Base-by-base conservation (phyloP, 2,329 filamentous ascomycete species). In the Onygena corvina region DNA sequence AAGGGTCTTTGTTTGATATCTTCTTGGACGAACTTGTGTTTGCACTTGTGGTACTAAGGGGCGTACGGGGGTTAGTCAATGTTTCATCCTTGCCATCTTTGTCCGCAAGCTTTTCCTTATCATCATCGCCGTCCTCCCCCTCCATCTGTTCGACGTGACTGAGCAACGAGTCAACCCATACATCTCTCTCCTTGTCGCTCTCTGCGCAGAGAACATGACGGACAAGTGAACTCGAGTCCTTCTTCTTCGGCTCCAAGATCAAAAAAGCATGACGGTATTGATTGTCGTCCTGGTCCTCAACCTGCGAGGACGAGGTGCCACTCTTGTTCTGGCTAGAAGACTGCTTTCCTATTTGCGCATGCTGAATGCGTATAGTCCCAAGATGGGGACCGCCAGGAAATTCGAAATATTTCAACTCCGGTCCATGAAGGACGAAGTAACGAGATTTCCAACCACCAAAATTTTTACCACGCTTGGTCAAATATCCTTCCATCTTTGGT, bases 401-500 rank as follows among this genome's bases (percentile, higher is more conserved):
- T 66, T 98, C 92, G 59, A 86, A 96, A 64, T 98, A 98, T 59
- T 84, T 88, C 59, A 98, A 70, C 50, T 82, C 74, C 3, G 82
- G 76, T 7, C 80, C 81, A 57, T 85, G 78, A 2, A 86, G 70
- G 11, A 83, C 74, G 59, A 85, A 85, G 59, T 79, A 84, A 50
- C 81, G 71, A 8, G 88, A 89, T 67, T 98, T 98, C 92, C 92
- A 98, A 45, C 92, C 92, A 47, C 92, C 92, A 68, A 98, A 98
- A 61, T 96, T 96, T 73, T 98, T 98, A 45, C 92, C 92, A 57
- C 86, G 80, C 71, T 98, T 98, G 1, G 92, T 96, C 46, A 98
- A 71, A 65, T 96, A 98, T 6, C 92, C 92, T 61, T 82, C 89
- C 61, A 86, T 87, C 52, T 81, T 75, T 6, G 83, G 80, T 45